Conservation (phyloP, 2,329 filamentous ascomycete species). For the Xylaria polymorpha region DNA sequence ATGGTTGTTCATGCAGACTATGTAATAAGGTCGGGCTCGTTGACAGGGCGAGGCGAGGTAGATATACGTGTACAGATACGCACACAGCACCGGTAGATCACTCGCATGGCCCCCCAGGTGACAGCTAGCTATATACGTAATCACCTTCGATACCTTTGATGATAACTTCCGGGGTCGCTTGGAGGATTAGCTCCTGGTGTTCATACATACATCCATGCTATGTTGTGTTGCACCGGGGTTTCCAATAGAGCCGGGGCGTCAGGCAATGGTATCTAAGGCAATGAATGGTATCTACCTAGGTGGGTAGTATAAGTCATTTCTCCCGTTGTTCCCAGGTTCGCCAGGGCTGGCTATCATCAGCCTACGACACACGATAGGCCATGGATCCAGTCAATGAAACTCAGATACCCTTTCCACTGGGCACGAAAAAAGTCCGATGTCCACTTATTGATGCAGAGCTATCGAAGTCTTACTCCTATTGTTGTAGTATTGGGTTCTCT, state of each 20-base stretch:
- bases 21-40: neutral
- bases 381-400: neutral
- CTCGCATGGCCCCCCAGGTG: slow-evolving; percentile 1
- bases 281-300: no score
- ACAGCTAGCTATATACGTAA: neutral
- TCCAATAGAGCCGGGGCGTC: slow-evolving; percentile 15
- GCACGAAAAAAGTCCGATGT: slow-evolving; percentile 14
- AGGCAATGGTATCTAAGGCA: slow-evolving; percentile 12
- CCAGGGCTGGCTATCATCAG: neutral
- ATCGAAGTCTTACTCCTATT: slow-evolving; percentile 4
- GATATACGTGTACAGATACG: slow-evolving; percentile 1
- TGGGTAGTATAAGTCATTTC: neutral
- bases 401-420: neutral
- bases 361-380: neutral
- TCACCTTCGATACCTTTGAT: neutral
- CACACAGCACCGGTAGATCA: neutral
- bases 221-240: slow-evolving; percentile 12
- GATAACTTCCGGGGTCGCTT: neutral
- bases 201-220: neutral
- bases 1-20: neutral
- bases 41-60: neutral
- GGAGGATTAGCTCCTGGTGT: neutral
- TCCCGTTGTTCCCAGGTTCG: slow-evolving; percentile 2
- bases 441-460: slow-evolving; percentile 19
- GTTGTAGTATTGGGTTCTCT: slow-evolving; percentile 17